These are phyloP conservation scores for Fragilaria radians DNA, from an alignment of 108 stramenopile genomes.

Conservation along the genomic window DNA sequence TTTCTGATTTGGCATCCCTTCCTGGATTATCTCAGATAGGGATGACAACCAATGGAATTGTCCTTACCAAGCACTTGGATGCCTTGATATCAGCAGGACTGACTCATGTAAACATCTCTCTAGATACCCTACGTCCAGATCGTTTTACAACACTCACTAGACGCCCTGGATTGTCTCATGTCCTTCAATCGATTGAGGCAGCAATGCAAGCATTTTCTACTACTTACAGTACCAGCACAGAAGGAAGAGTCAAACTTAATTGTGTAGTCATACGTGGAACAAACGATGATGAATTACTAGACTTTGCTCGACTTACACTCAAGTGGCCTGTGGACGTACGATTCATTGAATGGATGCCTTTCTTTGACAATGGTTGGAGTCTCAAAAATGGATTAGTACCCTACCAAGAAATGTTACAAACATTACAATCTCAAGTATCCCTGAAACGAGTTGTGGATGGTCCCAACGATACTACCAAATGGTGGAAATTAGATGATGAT, in stretches of 20 bases:
- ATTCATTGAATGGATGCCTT: slow-evolving; percentile 99
- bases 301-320: slow-evolving; percentile 76
- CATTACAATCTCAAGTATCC: not conserved
- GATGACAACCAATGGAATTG: slow-evolving; percentile 96
- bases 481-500: slow-evolving; percentile 57
- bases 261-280: slow-evolving; percentile 90
- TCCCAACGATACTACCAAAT: slow-evolving; percentile 96
- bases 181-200: slow-evolving; percentile 64
- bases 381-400: slow-evolving; percentile 58
- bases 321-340: slow-evolving; percentile 78
- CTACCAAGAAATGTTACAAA: slow-evolving; percentile 76
- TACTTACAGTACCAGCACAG: no score
- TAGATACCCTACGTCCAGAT: slow-evolving; percentile 88
- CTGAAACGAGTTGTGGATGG: slow-evolving; percentile 54
- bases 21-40: slow-evolving; percentile 51
- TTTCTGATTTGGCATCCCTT: slow-evolving; percentile 26
- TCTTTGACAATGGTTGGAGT: slow-evolving; percentile 93
- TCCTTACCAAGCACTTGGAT: slow-evolving; percentile 57
- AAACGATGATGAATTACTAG: slow-evolving; percentile 86
- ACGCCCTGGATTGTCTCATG: slow-evolving; percentile 63
- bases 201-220: slow-evolving; percentile 26
- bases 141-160: slow-evolving; percentile 86
- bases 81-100: slow-evolving; percentile 84
- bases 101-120: slow-evolving; percentile 87
- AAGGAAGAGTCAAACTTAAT: slow-evolving; percentile 87